These are phyloP conservation scores for Trichoderma asperelloides DNA, from an alignment of 495 filamentous ascomycete genomes.

Conservation along the genomic window DNA sequence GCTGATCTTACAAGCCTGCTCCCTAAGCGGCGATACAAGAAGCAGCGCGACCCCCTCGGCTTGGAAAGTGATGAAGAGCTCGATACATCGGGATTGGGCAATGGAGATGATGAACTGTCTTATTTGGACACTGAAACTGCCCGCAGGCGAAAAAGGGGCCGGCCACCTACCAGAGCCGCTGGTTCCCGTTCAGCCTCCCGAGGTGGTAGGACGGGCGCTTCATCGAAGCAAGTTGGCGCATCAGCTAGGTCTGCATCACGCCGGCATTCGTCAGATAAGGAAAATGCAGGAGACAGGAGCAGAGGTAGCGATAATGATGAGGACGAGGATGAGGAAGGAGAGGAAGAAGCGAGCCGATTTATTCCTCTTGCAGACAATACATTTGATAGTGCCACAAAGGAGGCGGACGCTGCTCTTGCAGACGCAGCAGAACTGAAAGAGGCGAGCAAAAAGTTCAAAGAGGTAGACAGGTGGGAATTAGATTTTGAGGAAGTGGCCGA, in stretches of 20 bases:
- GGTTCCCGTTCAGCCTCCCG: slow-evolving; percentile 11
- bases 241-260: slow-evolving; percentile 8
- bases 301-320: neutral
- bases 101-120: slow-evolving; percentile 30
- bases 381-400: slow-evolving; percentile 18
- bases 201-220: neutral
- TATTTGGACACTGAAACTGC: slow-evolving; percentile 19
- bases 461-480: slow-evolving; percentile 42
- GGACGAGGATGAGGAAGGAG: slow-evolving; percentile 17
- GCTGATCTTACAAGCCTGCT: slow-evolving; percentile 35
- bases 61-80: slow-evolving; percentile 21
- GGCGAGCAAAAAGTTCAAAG: slow-evolving; percentile 41
- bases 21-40: slow-evolving; percentile 23
- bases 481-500: slow-evolving; percentile 36
- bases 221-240: neutral
- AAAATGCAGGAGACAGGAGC: slow-evolving; percentile 21
- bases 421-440: slow-evolving; percentile 36
- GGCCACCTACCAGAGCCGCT: slow-evolving; percentile 8
- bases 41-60: slow-evolving; percentile 10
- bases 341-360: slow-evolving; percentile 15
- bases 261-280: slow-evolving; percentile 29
- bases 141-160: slow-evolving; percentile 1
- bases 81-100: slow-evolving; percentile 20
- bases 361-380: slow-evolving; percentile 16
- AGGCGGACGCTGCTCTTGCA: slow-evolving; percentile 18